Conservation (phyloP, 2,329 filamentous ascomycete species). For the Diplodia seriata region DNA sequence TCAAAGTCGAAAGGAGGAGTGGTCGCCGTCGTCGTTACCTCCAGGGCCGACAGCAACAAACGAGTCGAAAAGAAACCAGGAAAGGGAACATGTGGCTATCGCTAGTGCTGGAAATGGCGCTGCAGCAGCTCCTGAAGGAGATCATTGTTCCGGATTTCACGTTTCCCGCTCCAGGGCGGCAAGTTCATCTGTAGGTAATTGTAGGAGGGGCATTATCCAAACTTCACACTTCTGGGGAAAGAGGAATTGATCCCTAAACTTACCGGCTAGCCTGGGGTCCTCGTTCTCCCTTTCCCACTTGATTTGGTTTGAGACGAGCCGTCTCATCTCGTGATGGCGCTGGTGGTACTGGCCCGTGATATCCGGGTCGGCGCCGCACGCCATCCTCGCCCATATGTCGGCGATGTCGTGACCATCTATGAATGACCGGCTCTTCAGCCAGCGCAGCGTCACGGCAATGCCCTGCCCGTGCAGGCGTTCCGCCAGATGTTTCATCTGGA, state of each 20-base stretch:
- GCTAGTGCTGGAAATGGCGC: background rate
- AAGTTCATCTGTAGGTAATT: background rate
- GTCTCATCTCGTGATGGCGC: background rate
- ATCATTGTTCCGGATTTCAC: background rate
- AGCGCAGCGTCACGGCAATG: conserved; percentile 4
- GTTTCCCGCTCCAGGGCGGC: background rate
- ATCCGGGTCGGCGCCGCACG: background rate
- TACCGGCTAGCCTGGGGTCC: background rate
- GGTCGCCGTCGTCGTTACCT: background rate
- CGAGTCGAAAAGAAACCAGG: background rate
- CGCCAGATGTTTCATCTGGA: background rate
- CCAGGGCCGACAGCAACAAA: background rate
- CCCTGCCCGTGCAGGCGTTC: background rate
- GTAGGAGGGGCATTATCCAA: background rate
- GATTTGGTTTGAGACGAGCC: background rate
- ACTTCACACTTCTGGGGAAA: background rate
- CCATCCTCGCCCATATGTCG: conserved; percentile 4
- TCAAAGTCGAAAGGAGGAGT: background rate
- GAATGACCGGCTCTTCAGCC: background rate
- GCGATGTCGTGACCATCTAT: conserved; percentile 7
- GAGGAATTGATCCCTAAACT: background rate
- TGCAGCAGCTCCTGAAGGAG: background rate
- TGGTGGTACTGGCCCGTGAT: background rate
- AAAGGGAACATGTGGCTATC: too few relatives aligned
- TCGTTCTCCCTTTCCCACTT: background rate